Evolutionary conservation across 75 land plant species (phyloP).

Genomic region (Isoetes taiwanensis): DNA sequence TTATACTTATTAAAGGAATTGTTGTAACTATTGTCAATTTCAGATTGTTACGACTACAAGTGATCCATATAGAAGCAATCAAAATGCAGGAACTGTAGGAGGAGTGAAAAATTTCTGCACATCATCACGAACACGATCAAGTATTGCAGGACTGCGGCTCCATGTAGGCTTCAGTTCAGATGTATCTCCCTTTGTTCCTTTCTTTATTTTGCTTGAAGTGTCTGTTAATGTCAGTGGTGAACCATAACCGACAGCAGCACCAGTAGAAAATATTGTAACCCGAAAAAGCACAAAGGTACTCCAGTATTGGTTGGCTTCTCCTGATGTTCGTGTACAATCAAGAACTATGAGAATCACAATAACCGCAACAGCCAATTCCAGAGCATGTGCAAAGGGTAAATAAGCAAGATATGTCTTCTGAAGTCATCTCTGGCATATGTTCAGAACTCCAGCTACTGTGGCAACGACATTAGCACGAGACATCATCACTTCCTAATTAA

Average conservation of each 20-base stretch:
- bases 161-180: conserved; percentile 58
- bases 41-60: too few relatives aligned
- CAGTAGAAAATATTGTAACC: conserved; percentile 49
- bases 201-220: conserved; percentile 71
- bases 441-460: conserved; percentile 60
- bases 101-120: too few relatives aligned
- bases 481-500: conserved; percentile 95
- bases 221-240: conserved; percentile 75
- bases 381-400: conserved; percentile 81
- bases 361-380: conserved; percentile 90
- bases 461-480: conserved; percentile 80
- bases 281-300: too few relatives aligned
- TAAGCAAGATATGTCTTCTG: conserved; percentile 69
- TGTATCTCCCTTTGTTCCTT: conserved; percentile 87
- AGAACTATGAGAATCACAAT: not conserved
- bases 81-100: too few relatives aligned
- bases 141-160: conserved; percentile 73
- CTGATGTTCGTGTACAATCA: not conserved
- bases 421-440: conserved; percentile 41
- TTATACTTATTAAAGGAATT: too few relatives aligned
- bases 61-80: too few relatives aligned
- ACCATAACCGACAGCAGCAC: conserved; percentile 71
- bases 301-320: too few relatives aligned
- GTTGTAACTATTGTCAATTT: too few relatives aligned
- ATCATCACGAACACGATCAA: conserved; percentile 89